phyloP scores from a whole-genome alignment of 2,329 filamentous ascomycete species.

The Ceratocystis harringtonii region DNA sequence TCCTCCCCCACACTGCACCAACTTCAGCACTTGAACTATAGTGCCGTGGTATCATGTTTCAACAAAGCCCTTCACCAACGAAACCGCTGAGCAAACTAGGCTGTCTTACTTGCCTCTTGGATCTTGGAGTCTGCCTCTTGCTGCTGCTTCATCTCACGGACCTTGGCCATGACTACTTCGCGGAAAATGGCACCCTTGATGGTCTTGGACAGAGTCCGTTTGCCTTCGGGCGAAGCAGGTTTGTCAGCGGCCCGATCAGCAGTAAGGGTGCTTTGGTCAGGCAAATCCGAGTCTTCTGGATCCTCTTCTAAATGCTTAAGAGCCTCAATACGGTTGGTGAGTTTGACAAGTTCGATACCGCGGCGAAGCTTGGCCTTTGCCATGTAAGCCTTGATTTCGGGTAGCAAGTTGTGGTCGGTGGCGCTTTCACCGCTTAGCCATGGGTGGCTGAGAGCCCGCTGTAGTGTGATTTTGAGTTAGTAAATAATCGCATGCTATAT shows the following conservation, averaged over 20 bases:
- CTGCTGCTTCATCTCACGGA: slow-evolving; percentile 77
- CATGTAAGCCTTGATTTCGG: slow-evolving; percentile 89
- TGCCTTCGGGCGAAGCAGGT: slow-evolving; percentile 24
- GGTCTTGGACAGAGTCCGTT: slow-evolving; percentile 34
- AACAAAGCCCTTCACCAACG: background rate
- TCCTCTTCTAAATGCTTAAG: slow-evolving; percentile 89
- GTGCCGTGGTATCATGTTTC: slow-evolving; percentile 14
- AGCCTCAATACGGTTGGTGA: slow-evolving; percentile 86
- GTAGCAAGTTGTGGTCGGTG: slow-evolving; percentile 84
- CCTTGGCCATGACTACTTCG: slow-evolving; percentile 87
- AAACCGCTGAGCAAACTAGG: slow-evolving; percentile 2
- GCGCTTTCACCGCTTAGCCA: slow-evolving; percentile 90
- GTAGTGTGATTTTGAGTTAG: slow-evolving; percentile 6
- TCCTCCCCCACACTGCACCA: background rate
- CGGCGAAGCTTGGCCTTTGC: slow-evolving; percentile 80
- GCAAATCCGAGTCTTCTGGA: slow-evolving; percentile 57
- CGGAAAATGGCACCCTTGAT: slow-evolving; percentile 67
- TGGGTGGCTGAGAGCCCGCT: slow-evolving; percentile 64
- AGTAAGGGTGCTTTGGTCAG: slow-evolving; percentile 39
- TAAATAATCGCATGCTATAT: slow-evolving; percentile 2
- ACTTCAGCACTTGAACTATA: slow-evolving; percentile 12
- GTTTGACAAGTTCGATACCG: slow-evolving; percentile 90
- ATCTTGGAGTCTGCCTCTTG: slow-evolving; percentile 54
- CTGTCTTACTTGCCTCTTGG: slow-evolving; percentile 30
- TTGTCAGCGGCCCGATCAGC: slow-evolving; percentile 26